phyloP scores from a whole-genome alignment of 2,329 filamentous ascomycete genomes.

The Beauveria sp. region DNA sequence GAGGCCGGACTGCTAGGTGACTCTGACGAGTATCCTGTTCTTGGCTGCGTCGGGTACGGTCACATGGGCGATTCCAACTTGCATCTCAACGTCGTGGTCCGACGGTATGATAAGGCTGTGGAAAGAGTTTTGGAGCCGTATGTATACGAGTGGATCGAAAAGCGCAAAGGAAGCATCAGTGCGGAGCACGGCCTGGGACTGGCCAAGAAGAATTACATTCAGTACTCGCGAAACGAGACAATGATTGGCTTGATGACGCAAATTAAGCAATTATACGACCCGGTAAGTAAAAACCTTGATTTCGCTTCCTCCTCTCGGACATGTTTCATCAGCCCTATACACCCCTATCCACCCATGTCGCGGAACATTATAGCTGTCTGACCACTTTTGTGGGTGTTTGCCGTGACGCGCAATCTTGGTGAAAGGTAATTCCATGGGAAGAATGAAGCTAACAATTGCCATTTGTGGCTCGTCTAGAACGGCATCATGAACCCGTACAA shows the following conservation, averaged over 20 bases:
- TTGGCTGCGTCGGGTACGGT: constrained; percentile 90
- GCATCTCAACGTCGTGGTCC: constrained; percentile 81
- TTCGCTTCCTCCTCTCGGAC: background rate
- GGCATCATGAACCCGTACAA: constrained; percentile 99
- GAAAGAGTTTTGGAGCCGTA: constrained; percentile 87
- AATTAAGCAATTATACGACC: constrained; percentile 90
- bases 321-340: constrained; percentile 3
- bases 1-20: constrained; percentile 71
- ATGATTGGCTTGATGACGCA: constrained; percentile 91
- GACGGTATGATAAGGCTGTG: constrained; percentile 78
- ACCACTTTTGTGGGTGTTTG: background rate
- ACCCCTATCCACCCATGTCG: background rate
- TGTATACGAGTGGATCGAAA: constrained; percentile 93
- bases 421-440: background rate
- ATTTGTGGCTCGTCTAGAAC: constrained; percentile 49
- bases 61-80: constrained; percentile 98
- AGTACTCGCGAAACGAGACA: constrained; percentile 81
- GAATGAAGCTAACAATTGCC: background rate
- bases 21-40: constrained; percentile 66
- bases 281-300: constrained; percentile 50
- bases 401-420: background rate
- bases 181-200: constrained; percentile 92
- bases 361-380: background rate
- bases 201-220: constrained; percentile 92
- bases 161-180: constrained; percentile 85